Conservation (phyloP, 495 filamentous ascomycete species). For the Lentithecium fluviatile region DNA sequence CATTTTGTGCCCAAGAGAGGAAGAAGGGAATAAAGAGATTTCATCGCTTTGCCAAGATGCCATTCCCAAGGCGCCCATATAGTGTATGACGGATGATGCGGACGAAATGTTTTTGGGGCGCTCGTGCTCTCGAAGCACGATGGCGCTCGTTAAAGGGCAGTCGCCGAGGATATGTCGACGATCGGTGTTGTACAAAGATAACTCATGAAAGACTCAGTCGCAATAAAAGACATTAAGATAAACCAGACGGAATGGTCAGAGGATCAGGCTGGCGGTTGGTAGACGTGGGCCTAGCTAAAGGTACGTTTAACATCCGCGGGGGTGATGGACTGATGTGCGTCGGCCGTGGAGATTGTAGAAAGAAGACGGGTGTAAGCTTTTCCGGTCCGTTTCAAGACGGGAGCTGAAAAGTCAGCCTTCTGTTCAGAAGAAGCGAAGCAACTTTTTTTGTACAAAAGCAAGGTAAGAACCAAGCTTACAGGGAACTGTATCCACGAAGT, state of each 20-base stretch:
- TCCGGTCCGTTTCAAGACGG: conserved; percentile 2
- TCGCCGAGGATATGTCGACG: too few species aligned
- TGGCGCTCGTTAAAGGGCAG: too few species aligned
- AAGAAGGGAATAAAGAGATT: conserved; percentile 1
- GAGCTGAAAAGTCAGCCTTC: conserved; percentile 14
- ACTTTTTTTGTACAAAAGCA: conserved; percentile 8
- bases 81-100: too few species aligned
- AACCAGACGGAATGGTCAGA: too few species aligned
- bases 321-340: conserved; percentile 1
- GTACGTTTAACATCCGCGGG: conserved; percentile 15
- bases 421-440: conserved; percentile 4
- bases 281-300: conserved; percentile 31
- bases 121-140: too few species aligned
- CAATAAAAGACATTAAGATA: too few species aligned
- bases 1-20: not conserved
- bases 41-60: too few species aligned
- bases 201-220: too few species aligned
- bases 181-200: too few species aligned
- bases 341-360: not conserved
- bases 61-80: too few species aligned
- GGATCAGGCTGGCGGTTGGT: not conserved
- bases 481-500: not conserved
- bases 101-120: too few species aligned
- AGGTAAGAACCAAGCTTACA: conserved; percentile 19
- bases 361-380: conserved; percentile 4